Percentiles rank a stretch among this genome's conserved stretches.
phyloP scores from a whole-genome alignment of 164 flowering plant genomes.

The Liriodendron chinense region DNA sequence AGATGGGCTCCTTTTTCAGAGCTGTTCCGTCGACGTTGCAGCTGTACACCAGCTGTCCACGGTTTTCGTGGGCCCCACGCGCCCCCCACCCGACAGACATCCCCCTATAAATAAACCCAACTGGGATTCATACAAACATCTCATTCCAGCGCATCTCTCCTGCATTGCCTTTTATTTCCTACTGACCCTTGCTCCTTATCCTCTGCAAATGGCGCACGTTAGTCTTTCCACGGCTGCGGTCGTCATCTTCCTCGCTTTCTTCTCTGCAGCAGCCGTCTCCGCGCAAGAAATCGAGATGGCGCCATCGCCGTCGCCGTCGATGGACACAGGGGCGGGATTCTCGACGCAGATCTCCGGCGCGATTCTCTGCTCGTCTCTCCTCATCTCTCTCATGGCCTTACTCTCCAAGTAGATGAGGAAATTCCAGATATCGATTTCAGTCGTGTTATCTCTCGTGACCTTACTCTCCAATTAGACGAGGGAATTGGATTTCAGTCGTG shows the following conservation, averaged over 20 bases:
- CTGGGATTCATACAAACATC: not conserved
- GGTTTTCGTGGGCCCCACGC: not conserved
- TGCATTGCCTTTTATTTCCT: not conserved
- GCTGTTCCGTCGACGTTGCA: not conserved
- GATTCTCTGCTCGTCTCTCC: slow-evolving; percentile 1
- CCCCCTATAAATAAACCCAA: not conserved
- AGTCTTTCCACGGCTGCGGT: not conserved
- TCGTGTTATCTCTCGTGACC: no score
- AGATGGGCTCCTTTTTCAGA: not conserved
- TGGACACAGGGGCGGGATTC: slow-evolving; percentile 8
- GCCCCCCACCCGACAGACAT: not conserved
- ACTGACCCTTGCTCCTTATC: not conserved
- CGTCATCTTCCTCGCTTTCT: not conserved
- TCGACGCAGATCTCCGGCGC: not conserved
- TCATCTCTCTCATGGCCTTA: not conserved
- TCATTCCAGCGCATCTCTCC: not conserved
- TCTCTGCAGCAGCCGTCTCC: not conserved
- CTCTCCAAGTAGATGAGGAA: no score
- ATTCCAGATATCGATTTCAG: no score
- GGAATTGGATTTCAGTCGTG: no score
- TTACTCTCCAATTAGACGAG: no score
- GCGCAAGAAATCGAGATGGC: slow-evolving; percentile 7
- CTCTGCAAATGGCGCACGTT: not conserved
- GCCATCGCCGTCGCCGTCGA: not conserved
- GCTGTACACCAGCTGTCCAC: not conserved